These are phyloP conservation scores for Yamadazyma nakazawae DNA, from an alignment of 805 yeast species.

Conservation along the genomic window DNA sequence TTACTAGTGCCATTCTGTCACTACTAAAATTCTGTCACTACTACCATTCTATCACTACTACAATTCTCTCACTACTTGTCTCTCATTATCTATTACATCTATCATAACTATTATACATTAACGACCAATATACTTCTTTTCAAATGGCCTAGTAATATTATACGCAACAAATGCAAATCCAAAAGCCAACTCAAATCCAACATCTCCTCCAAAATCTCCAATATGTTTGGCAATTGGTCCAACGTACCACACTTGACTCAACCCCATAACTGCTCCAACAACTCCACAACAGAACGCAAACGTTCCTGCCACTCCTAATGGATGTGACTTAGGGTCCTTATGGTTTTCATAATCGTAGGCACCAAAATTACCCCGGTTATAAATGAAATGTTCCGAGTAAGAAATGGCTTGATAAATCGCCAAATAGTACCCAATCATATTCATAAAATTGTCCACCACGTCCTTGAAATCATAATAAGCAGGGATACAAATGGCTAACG, in stretches of 20 bases:
- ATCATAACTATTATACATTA: conserved; percentile 5
- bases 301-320: conserved; percentile 76
- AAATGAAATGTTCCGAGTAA: conserved; percentile 80
- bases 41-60: neutral
- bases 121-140: conserved; percentile 60
- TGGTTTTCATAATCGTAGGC: conserved; percentile 65
- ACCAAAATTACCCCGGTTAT: conserved; percentile 55
- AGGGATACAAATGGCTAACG: conserved; percentile 86
- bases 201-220: conserved; percentile 75
- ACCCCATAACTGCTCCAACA: conserved; percentile 83
- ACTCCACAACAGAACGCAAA: conserved; percentile 78
- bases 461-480: conserved; percentile 70
- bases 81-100: neutral
- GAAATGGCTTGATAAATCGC: conserved; percentile 77
- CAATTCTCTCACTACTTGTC: neutral
- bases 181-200: conserved; percentile 78
- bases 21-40: too few species aligned
- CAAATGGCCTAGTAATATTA: conserved; percentile 58
- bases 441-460: conserved; percentile 86
- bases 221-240: conserved; percentile 65
- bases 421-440: conserved; percentile 85
- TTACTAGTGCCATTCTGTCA: too few species aligned
- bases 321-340: conserved; percentile 55
- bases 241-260: conserved; percentile 80
- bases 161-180: conserved; percentile 64